A percentile compares a stretch with the other conserved stretches of the same genome.
Conservation (phyloP, 2,329 filamentous ascomycete genomes). For the Dichotomopilus funicola region DNA sequence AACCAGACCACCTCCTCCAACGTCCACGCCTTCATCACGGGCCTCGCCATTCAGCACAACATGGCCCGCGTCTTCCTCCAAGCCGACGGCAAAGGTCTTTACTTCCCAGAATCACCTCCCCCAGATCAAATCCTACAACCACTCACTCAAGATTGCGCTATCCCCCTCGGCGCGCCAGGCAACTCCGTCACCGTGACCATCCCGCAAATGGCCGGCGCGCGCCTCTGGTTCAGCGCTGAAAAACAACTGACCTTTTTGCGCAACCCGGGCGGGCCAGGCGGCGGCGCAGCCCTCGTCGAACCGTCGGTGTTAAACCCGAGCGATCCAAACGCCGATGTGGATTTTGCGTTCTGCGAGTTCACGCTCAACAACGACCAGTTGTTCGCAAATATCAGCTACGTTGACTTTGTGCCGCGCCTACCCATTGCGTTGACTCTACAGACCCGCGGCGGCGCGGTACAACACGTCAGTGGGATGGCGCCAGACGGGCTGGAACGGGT, state of each 20-base stretch:
- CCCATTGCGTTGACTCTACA: constrained; percentile 48
- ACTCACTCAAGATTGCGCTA: constrained; percentile 51
- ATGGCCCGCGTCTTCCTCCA: constrained; percentile 34
- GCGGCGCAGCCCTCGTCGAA: constrained; percentile 53
- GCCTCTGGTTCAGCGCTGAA: constrained; percentile 57
- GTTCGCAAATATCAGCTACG: constrained; percentile 59
- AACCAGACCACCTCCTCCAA: constrained; percentile 15
- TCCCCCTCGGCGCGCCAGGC: constrained; percentile 51
- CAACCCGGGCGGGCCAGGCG: constrained; percentile 46
- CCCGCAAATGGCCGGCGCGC: constrained; percentile 56
- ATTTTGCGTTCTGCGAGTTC: constrained; percentile 56
- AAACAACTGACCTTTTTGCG: constrained; percentile 52
- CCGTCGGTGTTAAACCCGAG: constrained; percentile 58
- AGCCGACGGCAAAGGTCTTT: constrained; percentile 44
- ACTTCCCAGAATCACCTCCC: constrained; percentile 50
- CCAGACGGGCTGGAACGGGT: constrained; percentile 50
- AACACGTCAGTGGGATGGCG: constrained; percentile 52
- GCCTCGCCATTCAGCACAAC: constrained; percentile 45
- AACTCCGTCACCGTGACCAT: constrained; percentile 49
- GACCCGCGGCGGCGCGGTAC: constrained; percentile 35
- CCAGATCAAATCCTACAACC: constrained; percentile 36
- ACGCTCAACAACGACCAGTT: constrained; percentile 51
- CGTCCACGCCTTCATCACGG: constrained; percentile 61
- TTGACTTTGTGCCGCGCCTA: constrained; percentile 56
- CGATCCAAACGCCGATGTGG: constrained; percentile 46